These are phyloP conservation scores for Mycogone perniciosa DNA, from an alignment of 2,329 filamentous ascomycete genomes.

Conservation along the genomic window DNA sequence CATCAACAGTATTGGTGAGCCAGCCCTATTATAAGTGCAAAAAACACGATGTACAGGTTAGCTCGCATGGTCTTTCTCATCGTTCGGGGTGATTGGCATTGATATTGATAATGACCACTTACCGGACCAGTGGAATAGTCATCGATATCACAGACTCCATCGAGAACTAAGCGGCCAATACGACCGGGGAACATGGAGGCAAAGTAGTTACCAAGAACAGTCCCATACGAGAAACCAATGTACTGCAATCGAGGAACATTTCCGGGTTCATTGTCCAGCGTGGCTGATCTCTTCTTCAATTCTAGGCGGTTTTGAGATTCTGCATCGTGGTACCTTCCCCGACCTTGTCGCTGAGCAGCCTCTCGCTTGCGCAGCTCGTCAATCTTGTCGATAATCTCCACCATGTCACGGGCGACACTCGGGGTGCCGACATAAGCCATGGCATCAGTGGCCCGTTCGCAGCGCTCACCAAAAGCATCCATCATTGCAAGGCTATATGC, in stretches of 20 bases:
- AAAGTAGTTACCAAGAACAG: slow-evolving; percentile 29
- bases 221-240: slow-evolving; percentile 44
- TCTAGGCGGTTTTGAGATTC: slow-evolving; percentile 4
- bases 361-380: slow-evolving; percentile 26
- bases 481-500: slow-evolving; percentile 22
- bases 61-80: neutral
- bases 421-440: slow-evolving; percentile 30
- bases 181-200: slow-evolving; percentile 30
- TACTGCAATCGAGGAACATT: slow-evolving; percentile 33
- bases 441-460: slow-evolving; percentile 23
- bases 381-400: slow-evolving; percentile 37
- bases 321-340: neutral
- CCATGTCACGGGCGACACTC: slow-evolving; percentile 37
- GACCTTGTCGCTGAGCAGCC: neutral
- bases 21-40: slow-evolving; percentile 23
- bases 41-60: neutral
- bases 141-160: slow-evolving; percentile 31
- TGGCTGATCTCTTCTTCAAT: slow-evolving; percentile 12
- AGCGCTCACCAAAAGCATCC: slow-evolving; percentile 24
- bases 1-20: slow-evolving; percentile 32
- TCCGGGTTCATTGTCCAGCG: neutral
- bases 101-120: slow-evolving; percentile 14
- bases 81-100: neutral
- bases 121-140: slow-evolving; percentile 30
- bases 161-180: slow-evolving; percentile 36